Percentiles rank a stretch among this genome's conserved stretches.
Evolutionary conservation across 192 early-diverging fungal species (phyloP).

Genomic region (Kickxella alabastrina): DNA sequence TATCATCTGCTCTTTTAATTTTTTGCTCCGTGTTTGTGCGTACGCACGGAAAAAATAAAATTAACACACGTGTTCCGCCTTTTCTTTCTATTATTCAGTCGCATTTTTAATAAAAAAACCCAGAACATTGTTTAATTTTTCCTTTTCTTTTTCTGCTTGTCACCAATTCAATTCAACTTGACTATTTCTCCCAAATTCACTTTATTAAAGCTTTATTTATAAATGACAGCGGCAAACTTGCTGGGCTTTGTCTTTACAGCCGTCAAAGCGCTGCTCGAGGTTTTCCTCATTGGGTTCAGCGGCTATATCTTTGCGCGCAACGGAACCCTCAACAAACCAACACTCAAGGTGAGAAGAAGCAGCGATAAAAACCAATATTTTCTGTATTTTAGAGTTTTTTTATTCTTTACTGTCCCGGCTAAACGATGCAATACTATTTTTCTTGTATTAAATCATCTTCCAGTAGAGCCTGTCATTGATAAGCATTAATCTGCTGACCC

Average conservation of each 20-base stretch:
- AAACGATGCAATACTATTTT: too few species aligned
- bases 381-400: background rate
- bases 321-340: conserved; percentile 45
- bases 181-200: background rate
- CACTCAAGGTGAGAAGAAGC: conserved; percentile 44
- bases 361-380: background rate
- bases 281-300: conserved; percentile 45
- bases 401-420: background rate
- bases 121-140: background rate
- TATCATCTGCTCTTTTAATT: too few species aligned
- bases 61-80: too few species aligned
- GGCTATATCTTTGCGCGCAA: conserved; percentile 51
- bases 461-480: conserved; percentile 54
- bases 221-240: conserved; percentile 19
- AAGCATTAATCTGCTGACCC: conserved; percentile 72
- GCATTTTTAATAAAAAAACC: too few species aligned
- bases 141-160: conserved; percentile 3
- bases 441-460: too few species aligned
- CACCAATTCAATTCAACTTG: background rate
- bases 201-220: background rate
- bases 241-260: conserved; percentile 45
- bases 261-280: conserved; percentile 47
- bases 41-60: too few species aligned
- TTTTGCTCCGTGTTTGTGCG: too few species aligned
- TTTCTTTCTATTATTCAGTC: too few species aligned